Base-by-base conservation (phyloP, 2,329 filamentous ascomycete genomes). In the Sporothrix schenckii region DNA sequence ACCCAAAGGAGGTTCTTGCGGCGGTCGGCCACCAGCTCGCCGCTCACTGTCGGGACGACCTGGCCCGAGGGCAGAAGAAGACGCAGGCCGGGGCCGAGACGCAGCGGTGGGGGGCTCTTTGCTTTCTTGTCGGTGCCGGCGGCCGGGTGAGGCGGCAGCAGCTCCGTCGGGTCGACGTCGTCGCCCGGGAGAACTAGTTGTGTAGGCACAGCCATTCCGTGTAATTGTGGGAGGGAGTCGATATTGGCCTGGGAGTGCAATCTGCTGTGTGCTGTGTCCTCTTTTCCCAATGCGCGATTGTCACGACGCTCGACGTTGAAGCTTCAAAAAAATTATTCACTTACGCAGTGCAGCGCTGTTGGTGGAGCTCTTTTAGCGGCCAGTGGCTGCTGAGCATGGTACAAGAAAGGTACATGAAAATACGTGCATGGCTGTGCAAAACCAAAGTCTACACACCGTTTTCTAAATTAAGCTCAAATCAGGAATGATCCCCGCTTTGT, bases 131-230 rank as follows among this genome's bases (percentile, higher is more conserved):
- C 92, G 50, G 97, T 85, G 49, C 86, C 81, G 34, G 86, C 83
- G 0, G 86, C 79, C 19, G 34, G 27, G 2, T 19, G 68, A 6
- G 69, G 69, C n/a, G 73, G 69, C 50, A 74, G 70, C 24, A 74
- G 61, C 16, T 49, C 66, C 27, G 69, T 39, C 19, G 73, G 70
- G 71, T 92, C 87, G 60, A 97, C 85, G 44, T 82, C 77, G 75
- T 97, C 93, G 74, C 95, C 94, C 0, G 95, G 95, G 7, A 98
- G 87, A 72, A 97, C 87, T 73, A 94, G 83, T 61, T 82, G 81
- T 11, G 50, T 19, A 9, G 65, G 30, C 19, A 47, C 16, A 4
- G 24, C 58, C 52, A 69, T 67, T n/a, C 52, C 61, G 30, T 10
- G 10, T 11, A 6, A 14, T 14, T n/a, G 41, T 24, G 4, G 6